Evolutionary conservation across 306 rosid species (phyloP).

Genomic region (Aeschynomene evenia): DNA sequence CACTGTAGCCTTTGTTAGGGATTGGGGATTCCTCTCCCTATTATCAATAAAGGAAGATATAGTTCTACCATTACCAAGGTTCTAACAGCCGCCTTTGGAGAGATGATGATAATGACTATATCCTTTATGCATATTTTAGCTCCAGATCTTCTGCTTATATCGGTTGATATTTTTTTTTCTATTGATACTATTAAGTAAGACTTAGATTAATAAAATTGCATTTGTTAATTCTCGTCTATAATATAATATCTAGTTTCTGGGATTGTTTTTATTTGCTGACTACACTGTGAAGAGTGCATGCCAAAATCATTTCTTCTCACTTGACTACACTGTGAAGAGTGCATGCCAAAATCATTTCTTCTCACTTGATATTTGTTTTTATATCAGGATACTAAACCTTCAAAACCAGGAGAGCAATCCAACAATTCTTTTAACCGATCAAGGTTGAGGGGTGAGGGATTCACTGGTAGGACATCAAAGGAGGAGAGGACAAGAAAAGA

Average conservation of each 20-base stretch:
- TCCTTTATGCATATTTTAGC: not conserved
- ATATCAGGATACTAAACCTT: constrained; percentile 48
- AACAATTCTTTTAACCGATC: constrained; percentile 24
- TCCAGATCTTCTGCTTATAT: not conserved
- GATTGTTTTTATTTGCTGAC: constrained; percentile 2
- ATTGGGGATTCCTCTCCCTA: no score
- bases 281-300: constrained; percentile 15
- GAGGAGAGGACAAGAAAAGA: constrained; percentile 30
- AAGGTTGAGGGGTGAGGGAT: constrained; percentile 29
- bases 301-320: not conserved
- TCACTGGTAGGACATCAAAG: not conserved
- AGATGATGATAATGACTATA: not conserved
- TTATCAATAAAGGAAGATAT: no score
- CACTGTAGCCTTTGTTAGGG: no score
- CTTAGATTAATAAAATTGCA: not conserved
- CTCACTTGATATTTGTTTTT: not conserved
- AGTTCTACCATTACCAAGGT: no score
- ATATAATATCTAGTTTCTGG: constrained; percentile 2
- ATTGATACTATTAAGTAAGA: not conserved
- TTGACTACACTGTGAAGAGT: constrained; percentile 9
- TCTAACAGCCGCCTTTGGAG: not conserved
- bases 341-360: not conserved
- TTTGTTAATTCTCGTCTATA: not conserved
- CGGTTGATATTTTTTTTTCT: not conserved
- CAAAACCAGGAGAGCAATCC: constrained; percentile 20